Conservation (phyloP, 2,329 filamentous ascomycete genomes). For the Aspergillus costaricaensis region DNA sequence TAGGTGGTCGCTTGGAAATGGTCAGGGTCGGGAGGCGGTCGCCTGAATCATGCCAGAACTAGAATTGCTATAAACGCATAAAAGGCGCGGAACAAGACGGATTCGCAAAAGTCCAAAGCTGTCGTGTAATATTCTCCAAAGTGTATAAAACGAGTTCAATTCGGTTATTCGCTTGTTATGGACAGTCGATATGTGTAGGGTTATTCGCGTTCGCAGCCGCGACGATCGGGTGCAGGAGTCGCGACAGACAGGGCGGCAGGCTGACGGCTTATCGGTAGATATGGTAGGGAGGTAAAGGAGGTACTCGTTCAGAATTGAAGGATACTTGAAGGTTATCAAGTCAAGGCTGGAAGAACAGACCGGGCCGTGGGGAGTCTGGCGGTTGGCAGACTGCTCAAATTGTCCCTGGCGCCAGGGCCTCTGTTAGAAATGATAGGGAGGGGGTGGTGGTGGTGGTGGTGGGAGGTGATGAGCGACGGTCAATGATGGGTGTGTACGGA, state of each 20-base stretch:
- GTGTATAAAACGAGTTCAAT: background rate
- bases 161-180: background rate
- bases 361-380: slow-evolving; percentile 11
- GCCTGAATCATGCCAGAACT: slow-evolving; percentile 8
- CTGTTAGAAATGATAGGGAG: slow-evolving; percentile 2
- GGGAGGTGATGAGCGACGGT: slow-evolving; percentile 6
- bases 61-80: background rate
- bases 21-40: background rate
- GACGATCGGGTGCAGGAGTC: background rate
- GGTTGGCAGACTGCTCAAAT: slow-evolving; percentile 5
- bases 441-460: background rate
- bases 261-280: background rate
- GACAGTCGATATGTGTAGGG: background rate
- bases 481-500: background rate
- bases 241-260: background rate
- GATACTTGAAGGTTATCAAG: slow-evolving; percentile 5
- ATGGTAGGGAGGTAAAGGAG: background rate
- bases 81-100: background rate
- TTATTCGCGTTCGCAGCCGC: background rate
- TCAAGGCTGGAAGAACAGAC: slow-evolving; percentile 10
- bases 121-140: no score
- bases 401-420: slow-evolving; percentile 2
- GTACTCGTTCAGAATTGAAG: background rate
- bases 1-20: no score
- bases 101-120: background rate